phyloP scores from a whole-genome alignment of 2,329 filamentous ascomycete species.

The Neoscytalidium dimidiatum region DNA sequence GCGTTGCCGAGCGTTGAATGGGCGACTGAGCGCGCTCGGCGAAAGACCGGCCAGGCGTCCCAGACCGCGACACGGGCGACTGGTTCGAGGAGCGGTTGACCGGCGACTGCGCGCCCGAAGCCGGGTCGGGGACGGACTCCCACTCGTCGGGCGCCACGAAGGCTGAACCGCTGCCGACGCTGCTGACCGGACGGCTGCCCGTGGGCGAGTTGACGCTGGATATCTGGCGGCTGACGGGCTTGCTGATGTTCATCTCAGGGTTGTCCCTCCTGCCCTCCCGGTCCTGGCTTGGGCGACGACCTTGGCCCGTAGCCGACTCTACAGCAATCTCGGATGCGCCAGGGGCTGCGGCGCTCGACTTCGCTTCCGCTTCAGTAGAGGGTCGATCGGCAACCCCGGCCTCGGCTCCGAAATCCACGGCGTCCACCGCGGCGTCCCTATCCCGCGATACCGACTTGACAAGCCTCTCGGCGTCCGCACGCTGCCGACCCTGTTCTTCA shows the following conservation, averaged over 20 bases:
- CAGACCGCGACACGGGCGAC: neutral
- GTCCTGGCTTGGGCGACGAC: neutral
- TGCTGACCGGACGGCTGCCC: slow-evolving; percentile 6
- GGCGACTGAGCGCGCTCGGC: slow-evolving; percentile 4
- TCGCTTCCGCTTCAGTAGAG: neutral
- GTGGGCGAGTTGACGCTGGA: neutral
- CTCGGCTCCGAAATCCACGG: neutral
- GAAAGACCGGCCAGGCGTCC: neutral
- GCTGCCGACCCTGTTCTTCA: too few relatives aligned
- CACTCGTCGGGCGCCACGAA: slow-evolving; percentile 17
- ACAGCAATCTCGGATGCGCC: neutral
- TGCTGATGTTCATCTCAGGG: slow-evolving; percentile 3
- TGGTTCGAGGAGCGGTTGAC: slow-evolving; percentile 3
- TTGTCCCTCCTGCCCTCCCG: neutral
- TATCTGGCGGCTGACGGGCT: slow-evolving; percentile 9
- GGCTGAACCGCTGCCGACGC: slow-evolving; percentile 4
- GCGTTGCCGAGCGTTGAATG: neutral
- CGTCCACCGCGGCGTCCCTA: neutral
- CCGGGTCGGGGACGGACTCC: slow-evolving; percentile 8
- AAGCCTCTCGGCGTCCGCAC: neutral
- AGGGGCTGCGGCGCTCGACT: neutral
- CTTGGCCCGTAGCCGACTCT: neutral
- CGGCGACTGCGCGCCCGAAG: neutral
- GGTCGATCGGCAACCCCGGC: neutral
- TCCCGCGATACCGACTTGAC: neutral